These are phyloP conservation scores for Globisporangium middletonii DNA, from an alignment of 352 stramenopile genomes.

Conservation along the genomic window DNA sequence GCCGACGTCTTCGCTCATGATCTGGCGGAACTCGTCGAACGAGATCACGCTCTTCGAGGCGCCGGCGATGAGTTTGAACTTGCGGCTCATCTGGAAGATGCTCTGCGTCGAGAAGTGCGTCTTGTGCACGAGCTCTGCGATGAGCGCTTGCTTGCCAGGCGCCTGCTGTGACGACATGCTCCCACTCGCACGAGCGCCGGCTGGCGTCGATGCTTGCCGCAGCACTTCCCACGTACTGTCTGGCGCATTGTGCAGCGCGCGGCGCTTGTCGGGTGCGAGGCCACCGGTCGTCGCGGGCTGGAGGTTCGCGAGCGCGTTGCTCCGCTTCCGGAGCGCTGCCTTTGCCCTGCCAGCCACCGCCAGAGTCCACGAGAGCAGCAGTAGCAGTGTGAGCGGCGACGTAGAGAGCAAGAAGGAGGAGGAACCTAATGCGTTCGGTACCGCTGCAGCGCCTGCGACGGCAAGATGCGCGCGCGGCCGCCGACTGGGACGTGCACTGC, in stretches of 20 bases:
- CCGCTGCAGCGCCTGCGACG: conserved; percentile 20
- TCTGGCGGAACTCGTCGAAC: conserved; percentile 33
- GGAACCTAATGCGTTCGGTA: neutral
- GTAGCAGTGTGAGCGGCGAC: neutral
- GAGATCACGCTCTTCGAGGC: conserved; percentile 28
- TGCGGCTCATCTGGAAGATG: conserved; percentile 47
- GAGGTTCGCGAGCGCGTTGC: conserved; percentile 27
- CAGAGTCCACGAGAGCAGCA: neutral
- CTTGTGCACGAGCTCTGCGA: conserved; percentile 30
- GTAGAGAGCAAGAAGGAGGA: neutral
- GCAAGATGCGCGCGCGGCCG: conserved; percentile 25
- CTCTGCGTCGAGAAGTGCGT: conserved; percentile 36
- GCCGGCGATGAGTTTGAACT: conserved; percentile 41
- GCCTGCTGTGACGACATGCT: neutral
- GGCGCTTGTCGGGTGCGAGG: conserved; percentile 13
- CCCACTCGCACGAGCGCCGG: neutral
- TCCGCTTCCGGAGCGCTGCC: conserved; percentile 21
- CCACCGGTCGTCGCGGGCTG: conserved; percentile 10
- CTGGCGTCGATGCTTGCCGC: conserved; percentile 2
- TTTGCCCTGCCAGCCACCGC: conserved; percentile 10
- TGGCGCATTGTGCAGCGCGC: conserved; percentile 8
- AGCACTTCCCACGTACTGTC: conserved; percentile 20
- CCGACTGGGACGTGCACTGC: conserved; percentile 22
- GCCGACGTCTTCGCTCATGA: conserved; percentile 30
- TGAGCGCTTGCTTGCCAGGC: conserved; percentile 36